Conservation (phyloP, 805 yeast genomes). For the Deakozyma indianensis region DNA sequence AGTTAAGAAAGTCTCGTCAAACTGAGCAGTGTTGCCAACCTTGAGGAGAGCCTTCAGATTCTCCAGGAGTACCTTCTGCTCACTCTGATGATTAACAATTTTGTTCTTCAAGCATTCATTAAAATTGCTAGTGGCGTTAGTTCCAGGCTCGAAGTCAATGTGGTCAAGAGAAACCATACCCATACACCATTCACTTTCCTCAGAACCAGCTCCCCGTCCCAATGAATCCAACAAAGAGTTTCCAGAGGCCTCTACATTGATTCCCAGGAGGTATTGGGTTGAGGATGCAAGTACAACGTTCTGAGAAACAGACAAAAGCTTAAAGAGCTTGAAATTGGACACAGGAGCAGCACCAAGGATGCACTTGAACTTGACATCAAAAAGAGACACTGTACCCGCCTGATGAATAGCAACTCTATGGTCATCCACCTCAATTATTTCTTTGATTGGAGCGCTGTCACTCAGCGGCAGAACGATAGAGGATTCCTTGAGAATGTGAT, state of each 20-base stretch:
- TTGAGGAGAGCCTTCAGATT: constrained; percentile 10
- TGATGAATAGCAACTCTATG: background rate
- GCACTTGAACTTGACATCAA: background rate
- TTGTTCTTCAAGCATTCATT: constrained; percentile 27
- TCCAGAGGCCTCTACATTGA: constrained; percentile 9
- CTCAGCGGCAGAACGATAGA: background rate
- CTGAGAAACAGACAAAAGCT: background rate
- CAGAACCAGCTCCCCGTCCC: constrained; percentile 10
- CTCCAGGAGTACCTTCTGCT: constrained; percentile 9
- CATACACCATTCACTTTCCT: constrained; percentile 11
- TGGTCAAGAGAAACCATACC: constrained; percentile 21
- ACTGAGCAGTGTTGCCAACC: constrained; percentile 5
- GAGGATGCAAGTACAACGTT: background rate
- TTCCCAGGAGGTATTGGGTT: constrained; percentile 8
- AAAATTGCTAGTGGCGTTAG: constrained; percentile 22
- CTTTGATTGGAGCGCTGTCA: too few species aligned
- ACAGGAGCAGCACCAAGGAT: background rate
- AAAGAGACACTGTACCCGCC: background rate
- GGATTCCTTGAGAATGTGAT: background rate
- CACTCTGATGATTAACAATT: constrained; percentile 25
- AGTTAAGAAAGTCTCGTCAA: constrained; percentile 8
- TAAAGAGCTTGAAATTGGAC: background rate
- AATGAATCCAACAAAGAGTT: constrained; percentile 14
- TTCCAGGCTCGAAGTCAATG: constrained; percentile 6
- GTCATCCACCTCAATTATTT: background rate